These are phyloP conservation scores for Catunica adiposa DNA, from an alignment of 2,329 filamentous ascomycete genomes.

Conservation along the genomic window DNA sequence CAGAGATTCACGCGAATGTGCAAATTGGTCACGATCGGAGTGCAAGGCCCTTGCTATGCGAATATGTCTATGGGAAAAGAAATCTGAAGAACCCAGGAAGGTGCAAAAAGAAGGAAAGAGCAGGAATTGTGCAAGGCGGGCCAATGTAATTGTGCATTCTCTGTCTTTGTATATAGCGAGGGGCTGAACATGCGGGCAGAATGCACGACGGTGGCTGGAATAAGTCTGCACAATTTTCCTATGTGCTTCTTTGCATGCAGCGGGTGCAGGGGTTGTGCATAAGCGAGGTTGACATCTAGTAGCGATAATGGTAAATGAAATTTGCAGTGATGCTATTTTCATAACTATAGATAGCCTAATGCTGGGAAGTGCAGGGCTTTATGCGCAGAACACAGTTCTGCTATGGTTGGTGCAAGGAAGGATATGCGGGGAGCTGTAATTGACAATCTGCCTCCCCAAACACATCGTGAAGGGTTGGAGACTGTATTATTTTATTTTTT, in stretches of 20 bases:
- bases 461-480: too few species aligned
- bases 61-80: background rate
- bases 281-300: conserved; percentile 6
- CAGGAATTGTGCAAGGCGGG: background rate
- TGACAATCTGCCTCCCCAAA: too few species aligned
- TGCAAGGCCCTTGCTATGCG: background rate
- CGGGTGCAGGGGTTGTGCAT: background rate
- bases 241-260: background rate
- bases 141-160: background rate
- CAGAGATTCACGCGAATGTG: background rate
- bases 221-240: conserved; percentile 3
- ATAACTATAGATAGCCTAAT: background rate
- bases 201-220: conserved; percentile 12
- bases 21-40: too few species aligned
- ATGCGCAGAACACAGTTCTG: too few species aligned
- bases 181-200: background rate
- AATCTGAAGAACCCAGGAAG: conserved; percentile 1
- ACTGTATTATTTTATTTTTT: too few species aligned
- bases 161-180: background rate
- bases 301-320: too few species aligned
- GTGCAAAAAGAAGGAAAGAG: conserved; percentile 5
- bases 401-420: too few species aligned
- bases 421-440: too few species aligned
- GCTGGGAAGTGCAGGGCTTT: too few species aligned
- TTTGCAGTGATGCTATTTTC: conserved; percentile 2